Base-by-base conservation (phyloP, 2,329 filamentous ascomycete species). In the Pseudopyrenochaeta lycopersici region DNA sequence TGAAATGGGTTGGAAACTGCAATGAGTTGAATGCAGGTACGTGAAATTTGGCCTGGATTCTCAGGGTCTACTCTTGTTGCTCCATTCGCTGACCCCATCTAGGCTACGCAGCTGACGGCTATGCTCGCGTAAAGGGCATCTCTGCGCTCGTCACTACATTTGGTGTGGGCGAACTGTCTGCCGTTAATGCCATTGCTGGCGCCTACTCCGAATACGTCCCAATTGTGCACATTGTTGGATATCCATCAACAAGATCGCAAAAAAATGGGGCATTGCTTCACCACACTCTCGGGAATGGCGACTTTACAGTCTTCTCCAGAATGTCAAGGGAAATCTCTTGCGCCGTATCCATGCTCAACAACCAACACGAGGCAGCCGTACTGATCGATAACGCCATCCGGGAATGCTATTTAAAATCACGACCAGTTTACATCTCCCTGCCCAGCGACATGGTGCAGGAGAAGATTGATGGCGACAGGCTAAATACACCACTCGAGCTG, bases 361-460 rank as follows among this genome's bases (percentile, higher is more conserved):
- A 90, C 58, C 85, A 89, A 1, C 76, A 82, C 53, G 88, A 90
- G 61, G 90, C 90, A 36, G 88, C 91, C 9, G 79, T 81, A 12
- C 85, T 92, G 67, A 93, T 96, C 63, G 92, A 96, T 72, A 83
- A 90, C 66, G 86, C 89, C 3, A 82, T 96, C 23, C 84, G 85
- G 29, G 83, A 92, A 76, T 95, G 91, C 73, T 91, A 85, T 79
- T 76, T 91, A 39, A 81, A 85, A 51, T 91, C 88, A 56, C 84
- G 90, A 17, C 92, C 92, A 2, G 90, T 96, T 44, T 96, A 96
- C 76, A 87, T 96, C 64, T 88, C 88, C 71, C 80, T 96, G 7
- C 91, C 92, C 2, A 91, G 90, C 14, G 91, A 96, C 71, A 90
- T 95, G 82, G 87, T 90, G 9, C 80, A 87, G 63, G 85, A 87